Evolutionary conservation across 495 filamentous ascomycete species (phyloP).

Genomic region (Ascodesmis nigricans): DNA sequence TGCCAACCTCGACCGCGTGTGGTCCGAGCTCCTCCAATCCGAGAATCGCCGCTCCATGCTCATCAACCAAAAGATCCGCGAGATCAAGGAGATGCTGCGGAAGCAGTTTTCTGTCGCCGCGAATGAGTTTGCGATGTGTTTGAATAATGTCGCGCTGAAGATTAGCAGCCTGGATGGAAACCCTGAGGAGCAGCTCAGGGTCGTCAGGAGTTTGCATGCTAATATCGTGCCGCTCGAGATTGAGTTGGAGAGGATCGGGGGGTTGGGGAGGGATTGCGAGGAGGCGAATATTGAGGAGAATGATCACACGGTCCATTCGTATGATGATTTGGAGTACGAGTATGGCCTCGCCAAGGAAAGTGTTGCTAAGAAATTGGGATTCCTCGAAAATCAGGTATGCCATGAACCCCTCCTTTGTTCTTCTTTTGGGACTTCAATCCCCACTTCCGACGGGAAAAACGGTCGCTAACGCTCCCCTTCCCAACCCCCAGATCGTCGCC

Average conservation of each 20-base stretch:
- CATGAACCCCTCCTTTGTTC: neutral
- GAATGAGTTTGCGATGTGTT: slow-evolving; percentile 83
- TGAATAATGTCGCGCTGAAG: slow-evolving; percentile 79
- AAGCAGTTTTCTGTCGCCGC: slow-evolving; percentile 86
- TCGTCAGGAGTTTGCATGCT: slow-evolving; percentile 56
- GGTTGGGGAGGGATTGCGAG: slow-evolving; percentile 65
- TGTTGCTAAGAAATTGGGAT: slow-evolving; percentile 83
- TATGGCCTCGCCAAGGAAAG: slow-evolving; percentile 71
- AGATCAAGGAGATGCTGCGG: slow-evolving; percentile 93
- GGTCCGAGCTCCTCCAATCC: slow-evolving; percentile 50
- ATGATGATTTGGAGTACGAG: slow-evolving; percentile 90
- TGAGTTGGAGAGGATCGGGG: slow-evolving; percentile 40
- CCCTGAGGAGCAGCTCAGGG: slow-evolving; percentile 73
- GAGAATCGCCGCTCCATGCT: slow-evolving; percentile 74
- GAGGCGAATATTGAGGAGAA: slow-evolving; percentile 99
- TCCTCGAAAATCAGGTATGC: slow-evolving; percentile 79
- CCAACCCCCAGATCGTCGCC: slow-evolving; percentile 40
- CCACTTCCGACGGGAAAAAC: neutral
- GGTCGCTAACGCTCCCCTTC: neutral
- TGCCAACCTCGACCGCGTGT: slow-evolving; percentile 61
- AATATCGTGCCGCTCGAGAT: slow-evolving; percentile 71
- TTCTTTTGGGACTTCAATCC: neutral
- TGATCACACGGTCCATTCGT: slow-evolving; percentile 92
- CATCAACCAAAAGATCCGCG: slow-evolving; percentile 94
- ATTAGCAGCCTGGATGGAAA: slow-evolving; percentile 90